Evolutionary conservation across 106 monocot species (phyloP), one percentile per base, ranked within the genome.

Genomic region (Vanilla planifolia): DNA sequence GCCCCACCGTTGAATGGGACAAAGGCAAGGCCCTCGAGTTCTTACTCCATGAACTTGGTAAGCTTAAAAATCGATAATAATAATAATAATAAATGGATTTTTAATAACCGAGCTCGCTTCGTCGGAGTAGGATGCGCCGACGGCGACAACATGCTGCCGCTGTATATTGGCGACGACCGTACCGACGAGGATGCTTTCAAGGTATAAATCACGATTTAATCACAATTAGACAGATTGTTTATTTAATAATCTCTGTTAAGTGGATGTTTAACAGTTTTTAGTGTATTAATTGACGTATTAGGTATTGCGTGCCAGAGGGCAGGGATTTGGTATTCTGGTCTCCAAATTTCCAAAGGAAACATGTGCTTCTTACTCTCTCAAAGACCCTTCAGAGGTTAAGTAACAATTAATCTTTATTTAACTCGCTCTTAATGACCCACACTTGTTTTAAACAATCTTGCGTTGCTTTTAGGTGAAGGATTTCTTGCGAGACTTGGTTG

Each of bases 1-100:
- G 85, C 16, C 85, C 85, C 7, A 63, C 73, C 29, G 77, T 85
- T 43, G 77, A 85, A 39, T 85, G 85, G 85, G 85, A 85, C 70
- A 85, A 85, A 46, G 85, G 85, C 43, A 85, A 77, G 73, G 85
- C 85, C 34, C 59, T 85, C 8, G 85, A 80, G 66, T 85, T 79
- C 56, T 67, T 85, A 43, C 32, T 85, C 3, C 73, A 85, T 25
- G 76, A 80, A 41, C 76, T 85, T 29, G 85, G 85, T 85, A 61
- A 76, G 67, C 19, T 30, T 16, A 37, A 5, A 5, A 37, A 5
- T 37, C 37, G 37, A 6, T 6, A 37, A 6, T 37, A 37, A 0
- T 37, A 6, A 6, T 37, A 5, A 37, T 37, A 37, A 6, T 37
- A 37, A 6, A 6, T 10, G 10, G 5, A 37, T 37, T 37, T 6